phyloP scores from a whole-genome alignment of 148 eudicot species.

The Arbutus unedo region DNA sequence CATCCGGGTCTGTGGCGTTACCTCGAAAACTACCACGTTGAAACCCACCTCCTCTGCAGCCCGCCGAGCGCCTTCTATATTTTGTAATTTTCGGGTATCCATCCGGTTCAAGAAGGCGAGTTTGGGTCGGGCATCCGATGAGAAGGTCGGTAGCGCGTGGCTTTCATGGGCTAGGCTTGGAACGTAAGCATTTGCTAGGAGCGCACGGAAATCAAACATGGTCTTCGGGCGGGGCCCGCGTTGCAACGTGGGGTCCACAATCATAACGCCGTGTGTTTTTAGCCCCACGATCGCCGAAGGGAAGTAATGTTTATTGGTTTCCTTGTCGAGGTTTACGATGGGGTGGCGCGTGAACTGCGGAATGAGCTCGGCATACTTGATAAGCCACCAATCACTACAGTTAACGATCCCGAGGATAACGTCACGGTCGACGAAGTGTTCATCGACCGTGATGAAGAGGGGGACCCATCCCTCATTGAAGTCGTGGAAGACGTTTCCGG shows the following conservation, averaged over 20 bases:
- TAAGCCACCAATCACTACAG: conserved; percentile 47
- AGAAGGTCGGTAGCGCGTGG: neutral
- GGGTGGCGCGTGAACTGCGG: conserved; percentile 34
- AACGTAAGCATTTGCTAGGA: conserved; percentile 32
- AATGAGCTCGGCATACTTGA: conserved; percentile 45
- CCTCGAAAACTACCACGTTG: conserved; percentile 44
- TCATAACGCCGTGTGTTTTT: conserved; percentile 56
- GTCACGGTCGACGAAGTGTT: conserved; percentile 35
- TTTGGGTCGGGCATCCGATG: conserved; percentile 17
- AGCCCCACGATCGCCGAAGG: conserved; percentile 41
- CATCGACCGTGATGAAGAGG: conserved; percentile 41
- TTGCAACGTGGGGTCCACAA: conserved; percentile 34
- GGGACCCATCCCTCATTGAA: conserved; percentile 55
- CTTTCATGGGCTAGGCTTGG: neutral
- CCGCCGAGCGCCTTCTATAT: conserved; percentile 14
- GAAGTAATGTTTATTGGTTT: conserved; percentile 45
- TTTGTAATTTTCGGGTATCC: neutral
- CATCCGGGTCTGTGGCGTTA: conserved; percentile 28
- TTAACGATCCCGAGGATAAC: conserved; percentile 40
- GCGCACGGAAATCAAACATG: conserved; percentile 40
- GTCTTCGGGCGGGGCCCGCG: conserved; percentile 29
- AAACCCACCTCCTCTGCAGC: conserved; percentile 47
- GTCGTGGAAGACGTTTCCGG: conserved; percentile 52
- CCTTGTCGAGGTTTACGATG: conserved; percentile 47
- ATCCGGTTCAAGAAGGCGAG: conserved; percentile 20